Conservation (phyloP, 2,329 filamentous ascomycete genomes). For the Metarhizium humberi region DNA sequence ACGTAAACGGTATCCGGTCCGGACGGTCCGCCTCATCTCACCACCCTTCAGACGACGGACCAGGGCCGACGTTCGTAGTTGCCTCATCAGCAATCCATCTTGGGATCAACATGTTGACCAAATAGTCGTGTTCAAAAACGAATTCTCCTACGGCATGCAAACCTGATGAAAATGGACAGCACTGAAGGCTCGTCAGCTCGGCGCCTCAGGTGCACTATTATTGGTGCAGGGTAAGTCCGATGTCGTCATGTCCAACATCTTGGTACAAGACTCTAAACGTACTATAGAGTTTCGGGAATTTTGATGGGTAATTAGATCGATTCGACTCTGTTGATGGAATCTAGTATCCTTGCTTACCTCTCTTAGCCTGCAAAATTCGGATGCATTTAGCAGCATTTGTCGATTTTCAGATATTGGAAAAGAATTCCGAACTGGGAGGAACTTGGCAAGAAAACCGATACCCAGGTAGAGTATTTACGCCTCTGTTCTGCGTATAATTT, state of each 20-base stretch:
- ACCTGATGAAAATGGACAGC: background rate
- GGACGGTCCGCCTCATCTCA: background rate
- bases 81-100: background rate
- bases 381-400: conserved; percentile 10
- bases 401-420: conserved; percentile 28
- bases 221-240: conserved; percentile 11
- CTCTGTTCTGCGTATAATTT: background rate
- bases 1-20: background rate
- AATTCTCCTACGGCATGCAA: background rate
- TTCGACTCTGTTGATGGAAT: background rate
- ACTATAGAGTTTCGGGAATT: background rate
- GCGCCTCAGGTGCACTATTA: conserved; percentile 11
- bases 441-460: conserved; percentile 34
- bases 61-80: background rate
- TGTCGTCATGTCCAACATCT: background rate
- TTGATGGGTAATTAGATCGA: background rate
- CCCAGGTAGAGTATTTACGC: conserved; percentile 2
- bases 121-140: background rate
- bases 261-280: background rate
- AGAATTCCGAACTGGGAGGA: conserved; percentile 32
- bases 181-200: background rate
- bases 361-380: conserved; percentile 12
- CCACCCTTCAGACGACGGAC: background rate
- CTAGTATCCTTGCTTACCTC: too few relatives aligned
- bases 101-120: too few relatives aligned